Evolutionary conservation across 139 green algal genomes (phyloP).

Genomic region (Tetratostichococcus sp.): DNA sequence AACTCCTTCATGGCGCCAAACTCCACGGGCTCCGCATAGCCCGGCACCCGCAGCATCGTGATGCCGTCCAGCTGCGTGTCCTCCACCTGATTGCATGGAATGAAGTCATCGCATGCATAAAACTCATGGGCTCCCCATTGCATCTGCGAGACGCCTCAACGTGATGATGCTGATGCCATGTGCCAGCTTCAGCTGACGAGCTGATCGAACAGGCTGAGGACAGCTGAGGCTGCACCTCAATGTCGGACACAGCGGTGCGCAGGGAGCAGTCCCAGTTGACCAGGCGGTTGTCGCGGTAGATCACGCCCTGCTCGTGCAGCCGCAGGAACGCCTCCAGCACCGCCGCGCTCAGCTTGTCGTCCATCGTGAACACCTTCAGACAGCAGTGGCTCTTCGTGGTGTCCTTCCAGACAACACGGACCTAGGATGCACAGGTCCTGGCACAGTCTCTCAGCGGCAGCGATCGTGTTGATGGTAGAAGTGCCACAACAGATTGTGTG

Average conservation of each 20-base stretch:
- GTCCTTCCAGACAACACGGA: too few species aligned
- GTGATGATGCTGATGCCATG: too few species aligned
- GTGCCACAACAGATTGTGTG: too few species aligned
- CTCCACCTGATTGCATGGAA: slow-evolving; percentile 57
- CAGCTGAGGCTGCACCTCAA: slow-evolving; percentile 66
- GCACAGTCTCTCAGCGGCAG: too few species aligned
- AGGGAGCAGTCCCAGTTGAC: slow-evolving; percentile 97
- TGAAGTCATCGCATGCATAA: too few species aligned
- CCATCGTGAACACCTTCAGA: slow-evolving; percentile 92
- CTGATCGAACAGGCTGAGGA: too few species aligned
- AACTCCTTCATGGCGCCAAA: slow-evolving; percentile 95
- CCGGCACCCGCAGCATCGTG: slow-evolving; percentile 72
- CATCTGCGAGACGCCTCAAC: too few species aligned
- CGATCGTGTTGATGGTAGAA: too few species aligned
- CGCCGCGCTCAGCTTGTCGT: slow-evolving; percentile 68
- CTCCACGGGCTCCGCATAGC: slow-evolving; percentile 81
- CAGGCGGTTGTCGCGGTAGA: slow-evolving; percentile 97
- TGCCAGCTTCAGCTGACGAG: too few species aligned
- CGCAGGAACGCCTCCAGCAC: slow-evolving; percentile 73
- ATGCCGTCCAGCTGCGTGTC: slow-evolving; percentile 84
- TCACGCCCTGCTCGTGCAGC: slow-evolving; percentile 69
- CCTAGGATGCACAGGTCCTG: too few species aligned
- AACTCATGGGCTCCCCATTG: too few species aligned
- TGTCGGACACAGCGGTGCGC: slow-evolving; percentile 93
- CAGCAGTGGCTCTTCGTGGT: too few species aligned